Evolutionary conservation across 768 basidiomycete genomes (phyloP).

Genomic region (Mycena vulgaris): DNA sequence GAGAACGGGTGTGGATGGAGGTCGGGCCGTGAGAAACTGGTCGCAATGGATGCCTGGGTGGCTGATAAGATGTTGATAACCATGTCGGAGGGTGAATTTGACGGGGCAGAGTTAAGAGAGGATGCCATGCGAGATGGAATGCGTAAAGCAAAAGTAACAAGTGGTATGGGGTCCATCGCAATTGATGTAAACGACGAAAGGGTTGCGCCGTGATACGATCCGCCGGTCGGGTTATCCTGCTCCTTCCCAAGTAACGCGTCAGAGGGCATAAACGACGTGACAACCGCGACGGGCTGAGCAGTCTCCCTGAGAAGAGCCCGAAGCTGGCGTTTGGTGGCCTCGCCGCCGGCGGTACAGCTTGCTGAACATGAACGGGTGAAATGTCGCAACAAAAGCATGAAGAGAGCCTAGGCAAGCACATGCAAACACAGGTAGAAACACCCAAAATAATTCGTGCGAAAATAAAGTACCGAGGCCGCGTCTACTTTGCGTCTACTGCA

Average conservation of each 20-base stretch:
- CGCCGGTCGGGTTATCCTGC: neutral
- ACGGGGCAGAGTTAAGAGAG: slow-evolving; percentile 56
- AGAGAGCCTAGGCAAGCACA: neutral
- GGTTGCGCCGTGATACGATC: slow-evolving; percentile 87
- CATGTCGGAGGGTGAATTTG: slow-evolving; percentile 63
- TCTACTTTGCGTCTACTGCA: neutral
- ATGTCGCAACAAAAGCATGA: slow-evolving; percentile 2
- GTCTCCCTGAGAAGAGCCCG: slow-evolving; percentile 78
- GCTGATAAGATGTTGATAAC: slow-evolving; percentile 87
- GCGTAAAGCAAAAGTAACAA: slow-evolving; percentile 92
- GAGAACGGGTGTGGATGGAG: slow-evolving; percentile 74
- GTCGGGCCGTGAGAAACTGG: slow-evolving; percentile 82
- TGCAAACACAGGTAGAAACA: neutral
- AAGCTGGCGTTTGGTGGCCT: slow-evolving; percentile 51
- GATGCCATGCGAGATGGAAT: slow-evolving; percentile 91
- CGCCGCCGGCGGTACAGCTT: slow-evolving; percentile 13
- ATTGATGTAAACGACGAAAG: slow-evolving; percentile 95
- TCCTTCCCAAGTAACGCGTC: slow-evolving; percentile 16
- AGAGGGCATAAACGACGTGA: slow-evolving; percentile 79
- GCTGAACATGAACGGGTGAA: slow-evolving; percentile 30
- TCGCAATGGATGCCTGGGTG: slow-evolving; percentile 72
- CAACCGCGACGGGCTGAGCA: slow-evolving; percentile 89
- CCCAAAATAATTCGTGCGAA: too few species aligned
- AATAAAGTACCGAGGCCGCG: too few species aligned
- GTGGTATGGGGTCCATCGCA: slow-evolving; percentile 89